Conservation (phyloP, 1,284 basidiomycete species). For the Irpex rosettiformis region DNA sequence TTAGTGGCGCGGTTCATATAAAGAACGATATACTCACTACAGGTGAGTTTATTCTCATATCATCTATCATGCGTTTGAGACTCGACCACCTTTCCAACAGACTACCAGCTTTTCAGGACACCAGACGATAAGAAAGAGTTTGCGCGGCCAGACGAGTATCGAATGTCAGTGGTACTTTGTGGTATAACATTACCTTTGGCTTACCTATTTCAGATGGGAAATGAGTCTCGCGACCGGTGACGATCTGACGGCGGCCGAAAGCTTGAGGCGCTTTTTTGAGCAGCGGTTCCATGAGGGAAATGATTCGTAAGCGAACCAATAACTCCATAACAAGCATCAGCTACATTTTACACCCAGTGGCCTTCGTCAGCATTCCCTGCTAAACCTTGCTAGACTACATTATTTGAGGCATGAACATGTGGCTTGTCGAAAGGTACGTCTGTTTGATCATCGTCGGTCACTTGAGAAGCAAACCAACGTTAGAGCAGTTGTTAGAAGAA, state of each 20-base stretch:
- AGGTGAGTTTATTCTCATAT: slow-evolving; percentile 30
- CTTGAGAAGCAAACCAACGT: slow-evolving; percentile 2
- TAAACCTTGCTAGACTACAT: slow-evolving; percentile 76
- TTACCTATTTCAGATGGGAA: slow-evolving; percentile 50
- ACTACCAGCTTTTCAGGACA: slow-evolving; percentile 63
- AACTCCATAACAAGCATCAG: neutral
- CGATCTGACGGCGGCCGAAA: slow-evolving; percentile 63
- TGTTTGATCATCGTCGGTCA: slow-evolving; percentile 2
- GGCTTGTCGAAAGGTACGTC: slow-evolving; percentile 61
- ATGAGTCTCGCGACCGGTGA: slow-evolving; percentile 60
- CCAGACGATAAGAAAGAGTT: slow-evolving; percentile 61
- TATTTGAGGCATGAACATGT: slow-evolving; percentile 63
- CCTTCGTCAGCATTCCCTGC: slow-evolving; percentile 70
- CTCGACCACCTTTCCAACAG: slow-evolving; percentile 19
- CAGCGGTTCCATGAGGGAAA: slow-evolving; percentile 75
- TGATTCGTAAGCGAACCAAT: slow-evolving; percentile 58
- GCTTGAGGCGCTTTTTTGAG: slow-evolving; percentile 73
- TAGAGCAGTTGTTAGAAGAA: slow-evolving; percentile 60
- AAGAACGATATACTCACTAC: slow-evolving; percentile 57
- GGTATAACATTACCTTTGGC: slow-evolving; percentile 2
- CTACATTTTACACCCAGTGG: slow-evolving; percentile 43
- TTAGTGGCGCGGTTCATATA: slow-evolving; percentile 45
- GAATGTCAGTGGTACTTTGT: slow-evolving; percentile 42
- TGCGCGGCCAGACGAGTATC: slow-evolving; percentile 59
- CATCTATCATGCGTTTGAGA: neutral